phyloP scores from a whole-genome alignment of 345 rosid species.

The Eucalyptus pumila region DNA sequence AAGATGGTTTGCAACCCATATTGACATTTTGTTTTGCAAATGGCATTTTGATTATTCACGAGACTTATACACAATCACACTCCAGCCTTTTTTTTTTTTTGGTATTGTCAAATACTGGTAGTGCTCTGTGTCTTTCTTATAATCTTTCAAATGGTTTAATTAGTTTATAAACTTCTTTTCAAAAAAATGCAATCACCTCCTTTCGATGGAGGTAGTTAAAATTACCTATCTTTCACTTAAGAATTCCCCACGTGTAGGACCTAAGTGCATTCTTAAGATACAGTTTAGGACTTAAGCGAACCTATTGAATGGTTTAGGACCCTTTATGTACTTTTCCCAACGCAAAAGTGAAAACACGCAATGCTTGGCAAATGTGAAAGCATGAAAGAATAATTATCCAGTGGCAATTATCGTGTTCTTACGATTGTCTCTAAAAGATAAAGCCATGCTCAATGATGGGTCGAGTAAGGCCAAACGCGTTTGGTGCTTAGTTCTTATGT shows the following conservation, averaged over 20 bases:
- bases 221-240: not conserved
- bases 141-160: not conserved
- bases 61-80: not conserved
- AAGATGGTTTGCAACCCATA: not conserved
- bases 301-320: not conserved
- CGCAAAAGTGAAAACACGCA: not conserved
- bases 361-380: not conserved
- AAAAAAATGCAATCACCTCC: not conserved
- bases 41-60: not conserved
- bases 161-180: not conserved
- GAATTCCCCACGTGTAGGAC: not conserved
- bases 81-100: not conserved
- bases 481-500: not conserved
- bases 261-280: not conserved
- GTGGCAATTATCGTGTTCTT: not conserved
- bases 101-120: not conserved
- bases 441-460: not conserved
- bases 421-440: not conserved
- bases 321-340: not conserved
- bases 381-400: not conserved
- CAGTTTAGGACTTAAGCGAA: not conserved
- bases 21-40: not conserved
- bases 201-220: not conserved
- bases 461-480: not conserved
- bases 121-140: not conserved